Evolutionary conservation across 2,329 filamentous ascomycete genomes (phyloP).

Genomic region (Monilinia polystroma): DNA sequence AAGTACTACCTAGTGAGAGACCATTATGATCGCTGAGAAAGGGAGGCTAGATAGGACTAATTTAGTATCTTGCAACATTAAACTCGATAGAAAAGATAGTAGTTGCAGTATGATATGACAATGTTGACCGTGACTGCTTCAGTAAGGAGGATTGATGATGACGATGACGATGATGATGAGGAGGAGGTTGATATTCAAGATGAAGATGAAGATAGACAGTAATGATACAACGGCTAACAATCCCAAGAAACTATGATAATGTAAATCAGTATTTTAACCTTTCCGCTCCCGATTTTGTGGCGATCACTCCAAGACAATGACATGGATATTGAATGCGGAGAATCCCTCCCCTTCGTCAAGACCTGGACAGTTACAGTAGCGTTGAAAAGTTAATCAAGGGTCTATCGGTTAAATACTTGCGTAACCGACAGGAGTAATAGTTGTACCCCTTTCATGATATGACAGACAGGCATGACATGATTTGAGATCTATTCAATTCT

Average conservation of each 20-base stretch:
- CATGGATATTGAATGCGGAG: constrained; percentile 15
- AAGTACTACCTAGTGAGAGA: no score
- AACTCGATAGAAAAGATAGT: no score
- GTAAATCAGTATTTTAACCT: not conserved
- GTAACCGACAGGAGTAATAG: no score
- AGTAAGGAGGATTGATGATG: not conserved
- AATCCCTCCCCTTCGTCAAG: constrained; percentile 7
- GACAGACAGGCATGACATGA: no score
- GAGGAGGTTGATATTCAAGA: not conserved
- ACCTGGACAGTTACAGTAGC: no score
- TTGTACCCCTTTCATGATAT: no score
- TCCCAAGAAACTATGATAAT: not conserved
- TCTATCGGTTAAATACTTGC: no score
- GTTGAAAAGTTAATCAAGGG: no score
- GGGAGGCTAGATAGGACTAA: not conserved
- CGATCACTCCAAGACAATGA: not conserved
- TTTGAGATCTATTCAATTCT: no score
- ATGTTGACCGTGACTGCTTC: not conserved
- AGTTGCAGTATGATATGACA: not conserved
- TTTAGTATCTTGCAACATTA: no score
- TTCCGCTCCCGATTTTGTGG: not conserved
- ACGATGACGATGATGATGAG: not conserved
- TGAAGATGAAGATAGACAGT: not conserved
- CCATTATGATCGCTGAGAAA: not conserved
- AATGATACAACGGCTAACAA: not conserved